phyloP scores from a whole-genome alignment of 768 basidiomycete species.

The Sistotremastrum suecicum region DNA sequence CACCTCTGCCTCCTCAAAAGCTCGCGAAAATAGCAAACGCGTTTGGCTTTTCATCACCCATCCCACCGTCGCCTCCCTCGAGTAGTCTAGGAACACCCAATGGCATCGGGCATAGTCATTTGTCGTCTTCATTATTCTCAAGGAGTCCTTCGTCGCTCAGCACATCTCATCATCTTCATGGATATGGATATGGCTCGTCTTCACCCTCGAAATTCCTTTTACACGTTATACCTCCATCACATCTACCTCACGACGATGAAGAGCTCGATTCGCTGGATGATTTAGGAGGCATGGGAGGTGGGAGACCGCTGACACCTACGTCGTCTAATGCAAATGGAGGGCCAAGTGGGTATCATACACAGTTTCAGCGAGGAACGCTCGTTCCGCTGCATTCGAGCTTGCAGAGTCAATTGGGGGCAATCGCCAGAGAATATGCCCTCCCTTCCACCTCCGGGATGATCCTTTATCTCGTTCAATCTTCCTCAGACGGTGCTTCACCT shows the following conservation, averaged over 20 bases:
- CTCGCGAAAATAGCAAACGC: conserved; percentile 79
- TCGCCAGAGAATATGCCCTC: conserved; percentile 86
- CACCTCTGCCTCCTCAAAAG: conserved; percentile 61
- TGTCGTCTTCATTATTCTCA: too few species aligned
- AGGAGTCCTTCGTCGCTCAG: conserved; percentile 17
- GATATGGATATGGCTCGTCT: conserved; percentile 6
- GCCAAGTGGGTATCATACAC: conserved; percentile 36
- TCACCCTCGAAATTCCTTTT: conserved; percentile 51
- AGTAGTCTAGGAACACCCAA: conserved; percentile 1
- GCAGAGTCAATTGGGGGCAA: conserved; percentile 69
- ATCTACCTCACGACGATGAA: conserved; percentile 50
- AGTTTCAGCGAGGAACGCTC: conserved; percentile 74
- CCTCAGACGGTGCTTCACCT: conserved; percentile 9
- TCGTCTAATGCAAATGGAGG: conserved; percentile 45
- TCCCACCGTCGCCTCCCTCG: conserved; percentile 33
- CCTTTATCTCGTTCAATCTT: conserved; percentile 56
- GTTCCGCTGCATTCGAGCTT: conserved; percentile 76
- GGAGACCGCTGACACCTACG: conserved; percentile 27
- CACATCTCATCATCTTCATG: conserved; percentile 17
- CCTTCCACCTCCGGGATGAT: conserved; percentile 76
- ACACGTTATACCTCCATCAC: conserved; percentile 68
- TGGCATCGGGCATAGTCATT: conserved; percentile 6
- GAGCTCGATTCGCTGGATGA: conserved; percentile 26
- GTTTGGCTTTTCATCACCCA: conserved; percentile 63
- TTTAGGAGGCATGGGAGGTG: conserved; percentile 11